Conservation (phyloP, 345 rosid genomes). For the Euphorbia lathyris region DNA sequence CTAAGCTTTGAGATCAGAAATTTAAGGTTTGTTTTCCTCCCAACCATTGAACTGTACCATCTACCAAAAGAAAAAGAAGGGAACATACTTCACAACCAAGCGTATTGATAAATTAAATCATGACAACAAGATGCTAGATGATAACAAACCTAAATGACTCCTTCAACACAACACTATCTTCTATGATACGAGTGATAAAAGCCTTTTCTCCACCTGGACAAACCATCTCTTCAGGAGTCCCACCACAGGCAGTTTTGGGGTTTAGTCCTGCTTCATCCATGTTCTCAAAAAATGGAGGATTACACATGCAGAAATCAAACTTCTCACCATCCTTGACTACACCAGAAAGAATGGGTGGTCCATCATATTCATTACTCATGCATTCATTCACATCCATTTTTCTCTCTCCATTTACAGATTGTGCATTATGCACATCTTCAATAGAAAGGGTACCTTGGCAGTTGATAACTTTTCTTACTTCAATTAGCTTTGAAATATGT, state of each 20-base stretch:
- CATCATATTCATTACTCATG: constrained; percentile 28
- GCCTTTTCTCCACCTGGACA: constrained; percentile 86
- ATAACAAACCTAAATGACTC: constrained; percentile 56
- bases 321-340: constrained; percentile 67
- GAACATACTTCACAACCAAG: neutral
- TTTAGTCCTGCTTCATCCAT: constrained; percentile 81
- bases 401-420: constrained; percentile 25
- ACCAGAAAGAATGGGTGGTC: constrained; percentile 54
- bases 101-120: neutral
- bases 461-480: constrained; percentile 56
- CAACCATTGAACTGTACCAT: constrained; percentile 94
- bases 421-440: constrained; percentile 18
- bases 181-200: constrained; percentile 64
- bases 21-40: constrained; percentile 79
- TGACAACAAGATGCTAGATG: neutral
- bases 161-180: constrained; percentile 68
- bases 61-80: constrained; percentile 39
- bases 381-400: constrained; percentile 20
- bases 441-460: constrained; percentile 14
- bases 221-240: constrained; percentile 86
- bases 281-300: constrained; percentile 91
- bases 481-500: constrained; percentile 55
- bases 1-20: constrained; percentile 66
- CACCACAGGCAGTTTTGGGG: constrained; percentile 91
- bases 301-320: constrained; percentile 92